Base-by-base conservation (phyloP, 2,329 filamentous ascomycete species). In the Periconia digitata region DNA sequence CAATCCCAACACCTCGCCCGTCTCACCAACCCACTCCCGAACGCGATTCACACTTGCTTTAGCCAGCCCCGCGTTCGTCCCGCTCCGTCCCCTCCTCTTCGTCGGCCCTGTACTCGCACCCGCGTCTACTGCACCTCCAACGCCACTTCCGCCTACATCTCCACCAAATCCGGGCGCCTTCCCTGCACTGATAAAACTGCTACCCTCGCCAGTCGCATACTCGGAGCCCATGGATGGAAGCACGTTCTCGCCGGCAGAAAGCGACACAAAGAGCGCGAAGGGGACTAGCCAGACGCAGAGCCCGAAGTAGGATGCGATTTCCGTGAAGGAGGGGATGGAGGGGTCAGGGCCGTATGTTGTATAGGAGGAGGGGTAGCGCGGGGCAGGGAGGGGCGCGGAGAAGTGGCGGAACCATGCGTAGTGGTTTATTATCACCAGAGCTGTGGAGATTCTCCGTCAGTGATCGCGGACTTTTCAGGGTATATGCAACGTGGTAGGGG, bases 361-460 rank as follows among this genome's bases (percentile, higher is more conserved):
- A 72, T 85, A 84, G 3, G 84, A 61, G 42, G 56, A 73, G 40
- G 80, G 72, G 54, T 86, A 81, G 46, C 63, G 58, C 15, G 60
- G 40, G 10, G 27, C 10, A 13, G 27, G 27, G 2, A 73, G 72
- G 12, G 80, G 77, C 46, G 79, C 74, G 50, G 88, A 92, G 72
- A 99, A 99, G 74, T 97, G 86, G 47, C 83, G 84, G 79, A 99
- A 97, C 92, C 94, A 99, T 43, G 95, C 78, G 74, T 90, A 96
- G 71, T 99, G 94, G 72, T 99, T 96, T 29, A 87, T 62, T 2
- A 96, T 78, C 10, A 99, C 94, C 27, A 97, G 81, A 2, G 84
- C 85, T 90, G 49, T 16, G 18, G n/a, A n/a, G n/a, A n/a, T n/a
- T n/a, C n/a, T n/a, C n/a, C n/a, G n/a, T n/a, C n/a, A n/a, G n/a